Evolutionary conservation across 768 basidiomycete genomes (phyloP).

Genomic region (Myochromella boudieri): DNA sequence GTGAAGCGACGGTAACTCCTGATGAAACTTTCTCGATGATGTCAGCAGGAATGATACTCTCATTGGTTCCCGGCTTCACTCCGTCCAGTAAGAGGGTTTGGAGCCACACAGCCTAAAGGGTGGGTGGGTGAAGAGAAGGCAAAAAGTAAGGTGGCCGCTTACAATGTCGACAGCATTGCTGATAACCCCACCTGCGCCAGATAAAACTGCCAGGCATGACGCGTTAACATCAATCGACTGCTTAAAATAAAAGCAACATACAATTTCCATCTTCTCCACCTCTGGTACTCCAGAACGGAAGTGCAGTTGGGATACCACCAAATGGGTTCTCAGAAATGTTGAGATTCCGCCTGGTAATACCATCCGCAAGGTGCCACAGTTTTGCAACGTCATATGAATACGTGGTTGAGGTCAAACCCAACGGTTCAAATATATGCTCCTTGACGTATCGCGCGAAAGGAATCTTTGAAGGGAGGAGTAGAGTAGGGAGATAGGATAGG

Average conservation of each 20-base stretch:
- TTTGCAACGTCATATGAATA: slow-evolving; percentile 28
- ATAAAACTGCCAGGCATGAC: slow-evolving; percentile 18
- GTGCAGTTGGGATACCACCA: slow-evolving; percentile 8
- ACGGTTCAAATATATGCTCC: slow-evolving; percentile 28
- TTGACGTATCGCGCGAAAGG: slow-evolving; percentile 29
- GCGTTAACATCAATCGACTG: too few species aligned
- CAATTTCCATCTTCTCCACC: slow-evolving; percentile 26
- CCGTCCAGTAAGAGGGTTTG: slow-evolving; percentile 27
- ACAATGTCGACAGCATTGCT: slow-evolving; percentile 26
- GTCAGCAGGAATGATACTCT: slow-evolving; percentile 24
- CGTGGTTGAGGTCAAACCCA: slow-evolving; percentile 27
- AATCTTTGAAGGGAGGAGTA: slow-evolving; percentile 22
- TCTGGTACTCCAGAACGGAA: slow-evolving; percentile 20
- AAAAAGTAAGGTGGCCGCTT: too few species aligned
- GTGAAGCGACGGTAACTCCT: slow-evolving; percentile 17
- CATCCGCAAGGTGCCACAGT: slow-evolving; percentile 26
- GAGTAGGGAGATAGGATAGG: slow-evolving; percentile 27
- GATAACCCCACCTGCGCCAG: slow-evolving; percentile 30
- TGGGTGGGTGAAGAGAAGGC: too few species aligned
- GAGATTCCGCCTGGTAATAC: slow-evolving; percentile 18
- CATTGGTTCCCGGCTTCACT: slow-evolving; percentile 19
- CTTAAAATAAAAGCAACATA: too few species aligned
- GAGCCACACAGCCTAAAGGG: slow-evolving; percentile 28
- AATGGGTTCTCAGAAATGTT: slow-evolving; percentile 13
- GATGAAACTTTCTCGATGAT: slow-evolving; percentile 22